phyloP scores from a whole-genome alignment of 306 rosid species.

The Abrus precatorius region DNA sequence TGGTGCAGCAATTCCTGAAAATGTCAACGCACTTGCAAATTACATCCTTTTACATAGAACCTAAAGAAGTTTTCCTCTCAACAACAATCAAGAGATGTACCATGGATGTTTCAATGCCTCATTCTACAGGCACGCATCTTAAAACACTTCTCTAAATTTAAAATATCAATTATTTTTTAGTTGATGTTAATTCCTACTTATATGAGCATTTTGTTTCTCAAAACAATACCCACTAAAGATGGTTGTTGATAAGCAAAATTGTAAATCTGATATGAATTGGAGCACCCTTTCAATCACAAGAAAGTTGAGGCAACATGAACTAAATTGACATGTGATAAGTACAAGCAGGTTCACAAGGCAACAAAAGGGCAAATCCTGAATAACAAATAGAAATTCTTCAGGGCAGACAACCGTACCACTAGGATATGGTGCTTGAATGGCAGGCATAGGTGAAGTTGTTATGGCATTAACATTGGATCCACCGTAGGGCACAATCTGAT shows the following conservation, averaged over 20 bases:
- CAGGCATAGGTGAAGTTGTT: slow-evolving; percentile 79
- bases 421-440: slow-evolving; percentile 85
- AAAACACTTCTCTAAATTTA: slow-evolving; percentile 1
- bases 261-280: background rate
- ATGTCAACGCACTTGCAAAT: slow-evolving; percentile 38
- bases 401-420: slow-evolving; percentile 62
- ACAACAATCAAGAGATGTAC: slow-evolving; percentile 4
- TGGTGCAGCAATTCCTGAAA: slow-evolving; percentile 78
- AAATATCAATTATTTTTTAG: background rate
- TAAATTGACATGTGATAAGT: slow-evolving; percentile 22
- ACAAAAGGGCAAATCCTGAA: slow-evolving; percentile 12
- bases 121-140: slow-evolving; percentile 15
- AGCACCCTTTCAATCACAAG: background rate
- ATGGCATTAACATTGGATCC: slow-evolving; percentile 79
- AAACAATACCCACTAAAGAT: slow-evolving; percentile 8
- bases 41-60: slow-evolving; percentile 26
- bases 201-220: slow-evolving; percentile 3
- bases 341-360: slow-evolving; percentile 34
- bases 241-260: slow-evolving; percentile 24
- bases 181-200: background rate
- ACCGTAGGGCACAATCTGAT: slow-evolving; percentile 84
- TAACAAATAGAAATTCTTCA: slow-evolving; percentile 12
- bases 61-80: slow-evolving; percentile 21
- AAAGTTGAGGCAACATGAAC: slow-evolving; percentile 2
- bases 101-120: slow-evolving; percentile 20